Evolutionary conservation across 208 protist species (phyloP), one percentile per base, ranked within the genome.

Genomic region (Endotrypanum monterogeii): DNA sequence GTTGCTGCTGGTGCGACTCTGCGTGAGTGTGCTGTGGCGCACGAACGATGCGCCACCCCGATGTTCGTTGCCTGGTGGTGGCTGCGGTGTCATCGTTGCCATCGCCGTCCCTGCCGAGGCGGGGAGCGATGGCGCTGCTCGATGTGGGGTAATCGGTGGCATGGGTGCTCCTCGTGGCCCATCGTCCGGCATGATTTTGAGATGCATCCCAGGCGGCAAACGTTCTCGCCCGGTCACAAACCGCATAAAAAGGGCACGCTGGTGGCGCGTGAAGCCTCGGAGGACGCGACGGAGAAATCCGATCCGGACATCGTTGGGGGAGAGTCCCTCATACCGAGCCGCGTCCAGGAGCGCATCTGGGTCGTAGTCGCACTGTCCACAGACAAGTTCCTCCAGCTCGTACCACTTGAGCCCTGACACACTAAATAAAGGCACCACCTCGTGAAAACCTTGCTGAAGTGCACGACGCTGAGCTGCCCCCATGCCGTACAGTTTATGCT

Each of bases 221-320:
- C 93, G 80, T 68, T 97, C 90, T 28, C 96, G 88, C 14, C 96
- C 96, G 55, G 87, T 97, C 7, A 98, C 90, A 80, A 98, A 98
- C 65, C 92, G 90, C 78, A 97, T 91, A 82, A 98, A 98, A 32
- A 93, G 67, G 1, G 86, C 86, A 2, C 94, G 83, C 67, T 98
- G 84, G 52, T 95, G 84, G 28, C 85, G 73, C 48, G 86, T 89
- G 78, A 98, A 97, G 70, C 87, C 76, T 18, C 81, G 70, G 50
- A 98, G 78, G 28, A 91, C 86, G 57, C 92, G 69, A 28, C 93
- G 94, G 70, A 98, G 86, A 66, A 92, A 92, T 28, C 81, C 68
- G 23, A 98, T 83, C 56, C 90, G 83, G 18, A 32, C 58, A 67
- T 95, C 88, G 46, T 83, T 71, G 7, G 86, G 60, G 39, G 71